These are phyloP conservation scores for Vaccinium myrtillus DNA, from an alignment of 148 eudicot genomes.

Conservation along the genomic window DNA sequence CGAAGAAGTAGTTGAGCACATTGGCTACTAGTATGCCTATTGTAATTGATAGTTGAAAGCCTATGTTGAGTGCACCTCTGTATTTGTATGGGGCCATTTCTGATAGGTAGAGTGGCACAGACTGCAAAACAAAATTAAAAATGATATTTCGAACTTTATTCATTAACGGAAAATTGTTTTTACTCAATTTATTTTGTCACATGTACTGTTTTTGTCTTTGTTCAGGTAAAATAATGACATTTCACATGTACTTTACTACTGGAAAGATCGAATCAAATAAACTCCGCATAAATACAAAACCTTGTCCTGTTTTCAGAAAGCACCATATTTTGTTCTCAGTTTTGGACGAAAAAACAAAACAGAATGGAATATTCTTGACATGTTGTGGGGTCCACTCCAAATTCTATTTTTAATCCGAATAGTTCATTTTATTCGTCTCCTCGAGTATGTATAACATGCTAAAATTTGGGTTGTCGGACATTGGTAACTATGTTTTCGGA, in stretches of 20 bases:
- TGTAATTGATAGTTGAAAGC: conserved; percentile 39
- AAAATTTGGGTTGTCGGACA: no score
- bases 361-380: neutral
- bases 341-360: neutral
- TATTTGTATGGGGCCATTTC: conserved; percentile 51
- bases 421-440: no score
- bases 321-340: neutral
- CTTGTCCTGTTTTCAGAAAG: neutral
- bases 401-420: no score
- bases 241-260: neutral
- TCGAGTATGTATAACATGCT: no score
- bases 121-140: conserved; percentile 22
- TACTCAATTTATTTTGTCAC: neutral
- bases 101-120: conserved; percentile 46
- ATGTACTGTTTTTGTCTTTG: no score
- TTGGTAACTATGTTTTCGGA: no score
- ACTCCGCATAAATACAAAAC: neutral
- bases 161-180: neutral
- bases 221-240: no score
- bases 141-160: neutral
- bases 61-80: conserved; percentile 43
- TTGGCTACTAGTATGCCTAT: conserved; percentile 35
- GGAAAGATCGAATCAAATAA: neutral
- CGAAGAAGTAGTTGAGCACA: conserved; percentile 37
- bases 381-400: no score